Base-by-base conservation (phyloP, 345 rosid species). In the Rhizophora mangle region DNA sequence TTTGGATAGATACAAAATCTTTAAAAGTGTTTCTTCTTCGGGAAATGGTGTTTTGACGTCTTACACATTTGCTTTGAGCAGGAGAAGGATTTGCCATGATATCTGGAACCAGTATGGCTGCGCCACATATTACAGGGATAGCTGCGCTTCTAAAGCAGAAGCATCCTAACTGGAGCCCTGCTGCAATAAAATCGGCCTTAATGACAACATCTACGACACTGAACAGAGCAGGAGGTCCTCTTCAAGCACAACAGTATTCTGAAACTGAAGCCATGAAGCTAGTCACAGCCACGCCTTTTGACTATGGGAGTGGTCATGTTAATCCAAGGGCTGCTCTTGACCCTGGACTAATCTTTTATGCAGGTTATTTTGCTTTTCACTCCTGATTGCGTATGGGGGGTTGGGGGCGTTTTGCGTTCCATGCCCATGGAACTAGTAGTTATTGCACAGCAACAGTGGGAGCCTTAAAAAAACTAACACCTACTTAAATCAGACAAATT, bases 41-140 rank as follows among this genome's bases (percentile, higher is more conserved):
- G 46, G 15, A 9, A 39, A 39, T 39, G 15, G 15, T 39, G 4
- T 10, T 1, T 39, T 27, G 29, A 5, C 60, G 24, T 24, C 60
- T 56, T 22, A 24, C 11, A 27, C 30, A 67, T 63, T 60, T 68
- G 21, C 47, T 68, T 52, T 31, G 85, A 69, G 74, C 91, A 94
- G 98, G 98, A 67, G 99, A 95, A 84, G 92, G 79, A 74, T 95
- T 95, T 83, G 99, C 99, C 54, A 74, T 95, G 82, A 87, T 91
- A 39, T 95, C 99, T 29, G 99, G 99, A 64, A 95, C 99, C 61
- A 95, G 99, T 82, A 95, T 95, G 99, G 98, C 99, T 55, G 99
- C 99, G 56, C 99, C 99, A 3, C 99, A 95, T 80, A 95, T 95
- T 66, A 93, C 98, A 1, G 99, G 99, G 64, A 95, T 95, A 74